Evolutionary conservation across 176 grass and related monocot genomes (phyloP).

Genomic region (Bothriochloa decipiens): DNA sequence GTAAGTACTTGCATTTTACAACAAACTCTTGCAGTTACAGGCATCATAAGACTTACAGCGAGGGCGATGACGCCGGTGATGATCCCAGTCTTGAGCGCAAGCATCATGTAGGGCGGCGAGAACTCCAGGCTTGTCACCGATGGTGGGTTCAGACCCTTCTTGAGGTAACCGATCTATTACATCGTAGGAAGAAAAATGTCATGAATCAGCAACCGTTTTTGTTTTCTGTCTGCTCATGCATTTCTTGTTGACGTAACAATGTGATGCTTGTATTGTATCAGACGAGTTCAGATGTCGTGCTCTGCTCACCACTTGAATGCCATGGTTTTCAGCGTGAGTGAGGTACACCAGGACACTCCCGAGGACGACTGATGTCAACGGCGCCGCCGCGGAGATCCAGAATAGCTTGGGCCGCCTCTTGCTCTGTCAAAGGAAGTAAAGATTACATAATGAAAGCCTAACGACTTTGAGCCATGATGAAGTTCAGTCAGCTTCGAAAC

Average conservation of each 20-base stretch:
- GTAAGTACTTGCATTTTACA: background rate
- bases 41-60: conserved; percentile 54
- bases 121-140: conserved; percentile 70
- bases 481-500: background rate
- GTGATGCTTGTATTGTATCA: background rate
- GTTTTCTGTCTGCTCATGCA: background rate
- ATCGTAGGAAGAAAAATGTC: too few species aligned
- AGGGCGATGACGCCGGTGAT: conserved; percentile 87
- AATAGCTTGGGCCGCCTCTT: conserved; percentile 74
- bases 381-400: conserved; percentile 90
- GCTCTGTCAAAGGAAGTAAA: conserved; percentile 53
- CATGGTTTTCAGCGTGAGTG: conserved; percentile 92
- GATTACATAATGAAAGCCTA: background rate
- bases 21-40: background rate
- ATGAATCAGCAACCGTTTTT: background rate
- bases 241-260: background rate
- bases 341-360: conserved; percentile 82
- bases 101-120: conserved; percentile 66
- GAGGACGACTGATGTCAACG: conserved; percentile 75
- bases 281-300: background rate
- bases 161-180: conserved; percentile 80
- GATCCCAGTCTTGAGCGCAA: conserved; percentile 86
- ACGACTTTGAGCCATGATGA: background rate
- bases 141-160: conserved; percentile 87
- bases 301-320: conserved; percentile 86